Conservation (phyloP, 345 rosid genomes). For the Linum usitatissimum region DNA sequence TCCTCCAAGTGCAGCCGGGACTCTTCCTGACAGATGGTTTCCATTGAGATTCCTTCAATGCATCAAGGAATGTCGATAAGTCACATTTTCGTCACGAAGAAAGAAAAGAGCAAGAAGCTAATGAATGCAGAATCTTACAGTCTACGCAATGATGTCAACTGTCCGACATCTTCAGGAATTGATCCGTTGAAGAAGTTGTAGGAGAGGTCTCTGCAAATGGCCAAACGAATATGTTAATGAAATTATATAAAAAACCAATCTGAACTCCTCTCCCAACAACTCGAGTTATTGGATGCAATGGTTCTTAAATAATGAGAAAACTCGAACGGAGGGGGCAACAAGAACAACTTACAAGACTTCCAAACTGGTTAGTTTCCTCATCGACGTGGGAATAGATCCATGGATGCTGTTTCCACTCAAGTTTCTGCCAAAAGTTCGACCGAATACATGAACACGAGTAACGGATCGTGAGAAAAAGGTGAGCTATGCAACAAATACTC, state of each 20-base stretch:
- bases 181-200: conserved; percentile 76
- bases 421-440: conserved; percentile 37
- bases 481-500: conserved; percentile 21
- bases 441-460: too few species aligned
- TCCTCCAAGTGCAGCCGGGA: conserved; percentile 86
- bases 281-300: too few species aligned
- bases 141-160: conserved; percentile 54
- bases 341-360: conserved; percentile 55
- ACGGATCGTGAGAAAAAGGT: too few species aligned
- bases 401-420: conserved; percentile 70
- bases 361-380: conserved; percentile 58
- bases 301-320: not conserved
- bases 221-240: not conserved
- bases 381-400: conserved; percentile 70
- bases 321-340: not conserved
- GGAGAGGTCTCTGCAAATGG: conserved; percentile 74
- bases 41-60: conserved; percentile 76
- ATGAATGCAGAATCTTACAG: conserved; percentile 39
- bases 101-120: not conserved
- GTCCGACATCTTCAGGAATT: conserved; percentile 83
- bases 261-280: too few species aligned
- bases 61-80: conserved; percentile 10
- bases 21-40: conserved; percentile 73
- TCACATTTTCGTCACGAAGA: not conserved
- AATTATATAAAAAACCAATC: too few species aligned